These are phyloP conservation scores for Nigrograna mackinnonii DNA, from an alignment of 2,329 filamentous ascomycete species.

Conservation along the genomic window DNA sequence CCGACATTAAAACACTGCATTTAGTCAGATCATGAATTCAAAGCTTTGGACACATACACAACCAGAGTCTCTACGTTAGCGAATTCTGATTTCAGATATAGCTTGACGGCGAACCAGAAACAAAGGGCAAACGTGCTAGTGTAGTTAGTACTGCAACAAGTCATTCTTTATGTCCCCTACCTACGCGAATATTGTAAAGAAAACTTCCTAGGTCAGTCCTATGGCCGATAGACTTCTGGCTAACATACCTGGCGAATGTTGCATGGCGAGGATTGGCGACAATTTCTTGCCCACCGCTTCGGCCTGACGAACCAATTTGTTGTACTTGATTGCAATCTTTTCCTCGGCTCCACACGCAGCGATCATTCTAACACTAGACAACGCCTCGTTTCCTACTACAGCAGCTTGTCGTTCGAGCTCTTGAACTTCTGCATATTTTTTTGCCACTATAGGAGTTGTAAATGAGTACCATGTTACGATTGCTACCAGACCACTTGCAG, in stretches of 20 bases:
- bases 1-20: slow-evolving; percentile 9
- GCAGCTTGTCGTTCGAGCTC: slow-evolving; percentile 11
- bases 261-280: slow-evolving; percentile 13
- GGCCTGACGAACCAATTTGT: slow-evolving; percentile 6
- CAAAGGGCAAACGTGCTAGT: slow-evolving; percentile 7
- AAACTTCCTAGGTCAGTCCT: too few species aligned
- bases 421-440: slow-evolving; percentile 8
- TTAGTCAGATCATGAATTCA: neutral
- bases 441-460: slow-evolving; percentile 13
- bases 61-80: slow-evolving; percentile 7
- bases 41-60: slow-evolving; percentile 3
- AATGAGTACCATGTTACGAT: slow-evolving; percentile 12
- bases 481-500: slow-evolving; percentile 31
- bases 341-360: slow-evolving; percentile 16
- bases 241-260: slow-evolving; percentile 11
- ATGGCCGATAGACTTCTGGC: too few species aligned
- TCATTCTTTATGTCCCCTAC: neutral
- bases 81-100: slow-evolving; percentile 4
- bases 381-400: slow-evolving; percentile 12
- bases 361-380: slow-evolving; percentile 14
- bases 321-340: slow-evolving; percentile 8
- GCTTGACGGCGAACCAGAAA: slow-evolving; percentile 9
- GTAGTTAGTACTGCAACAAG: neutral
- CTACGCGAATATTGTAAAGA: slow-evolving; percentile 8
- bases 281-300: slow-evolving; percentile 6